Base-by-base conservation (phyloP, 2,329 filamentous ascomycete species). In the Aureobasidium sp. region DNA sequence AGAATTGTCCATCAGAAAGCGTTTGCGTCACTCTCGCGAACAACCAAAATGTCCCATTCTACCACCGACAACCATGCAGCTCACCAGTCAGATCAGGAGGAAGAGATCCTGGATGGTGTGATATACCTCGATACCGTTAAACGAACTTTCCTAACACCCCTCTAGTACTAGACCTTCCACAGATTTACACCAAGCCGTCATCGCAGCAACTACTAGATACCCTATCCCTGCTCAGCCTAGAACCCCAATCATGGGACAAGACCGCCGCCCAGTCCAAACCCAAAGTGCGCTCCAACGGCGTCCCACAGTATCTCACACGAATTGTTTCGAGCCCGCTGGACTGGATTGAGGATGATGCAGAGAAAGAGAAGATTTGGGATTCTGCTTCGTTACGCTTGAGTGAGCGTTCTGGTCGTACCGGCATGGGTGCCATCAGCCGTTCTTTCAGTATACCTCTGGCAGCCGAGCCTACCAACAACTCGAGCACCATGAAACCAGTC, bases 391-490 rank as follows among this genome's bases (percentile, higher is more conserved):
- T 82, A 62, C 81, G 93, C 50, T 81, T 97, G 63, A 87, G 89
- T 45, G 92, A 96, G 73, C 82, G 93, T 17, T 95, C 91, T 63
- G 94, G 94, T 1, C 82, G 94, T 57, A 82, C 71, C 74, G 86
- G 82, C 40, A 86, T 86, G 82, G 81, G 83, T 25, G 79, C 82
- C 29, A 79, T 88, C 66, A 82, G 79, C 47, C 79, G 86, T 43
- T 76, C 75, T 11, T 88, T 89, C 70, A 73, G 67, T 8, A 82
- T 89, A 43, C 71, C 73, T 11, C 70, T 69, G n/a, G 54, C 55
- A 8, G 27, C 53, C 17, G 61, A 61, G 17, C 29, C 33, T 3
- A 60, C 29, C 37, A 57, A 45, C 19, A 38, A 9, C 50, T 42
- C 37, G 4, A 60, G 57, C 23, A 60, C 42, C n/a, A 57, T 63